phyloP scores from a whole-genome alignment of 371 early-diverging fungal species.

The Mucor circinelloides region DNA sequence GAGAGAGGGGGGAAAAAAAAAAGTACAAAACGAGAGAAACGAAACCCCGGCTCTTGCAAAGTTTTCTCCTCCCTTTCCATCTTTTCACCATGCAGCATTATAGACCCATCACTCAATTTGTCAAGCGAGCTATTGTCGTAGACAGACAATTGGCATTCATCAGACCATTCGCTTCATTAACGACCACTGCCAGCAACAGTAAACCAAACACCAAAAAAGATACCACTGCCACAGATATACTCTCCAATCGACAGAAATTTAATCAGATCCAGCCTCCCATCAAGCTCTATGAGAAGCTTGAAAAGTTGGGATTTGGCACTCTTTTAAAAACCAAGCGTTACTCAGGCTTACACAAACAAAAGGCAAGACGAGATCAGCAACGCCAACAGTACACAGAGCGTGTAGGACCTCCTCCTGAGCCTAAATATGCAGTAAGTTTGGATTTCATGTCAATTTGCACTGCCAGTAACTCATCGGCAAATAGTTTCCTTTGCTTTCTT shows the following conservation, averaged over 20 bases:
- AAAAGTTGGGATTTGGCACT: constrained; percentile 47
- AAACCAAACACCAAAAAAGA: background rate
- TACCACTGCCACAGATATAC: background rate
- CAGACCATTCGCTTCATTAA: background rate
- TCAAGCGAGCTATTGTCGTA: background rate
- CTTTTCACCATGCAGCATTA: constrained; percentile 5
- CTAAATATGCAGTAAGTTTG: constrained; percentile 32
- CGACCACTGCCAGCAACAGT: background rate
- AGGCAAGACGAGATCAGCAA: constrained; percentile 17
- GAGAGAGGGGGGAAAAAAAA: too few relatives aligned
- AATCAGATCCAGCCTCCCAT: constrained; percentile 44
- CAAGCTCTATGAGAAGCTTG: constrained; percentile 43
- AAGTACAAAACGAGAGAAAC: background rate
- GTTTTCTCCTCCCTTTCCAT: constrained; percentile 1
- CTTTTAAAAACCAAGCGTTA: constrained; percentile 44
- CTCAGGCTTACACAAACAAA: constrained; percentile 25
- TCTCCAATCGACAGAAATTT: constrained; percentile 53
- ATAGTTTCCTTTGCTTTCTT: constrained; percentile 61
- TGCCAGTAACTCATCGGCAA: background rate
- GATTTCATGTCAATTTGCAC: background rate
- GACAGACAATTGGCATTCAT: background rate
- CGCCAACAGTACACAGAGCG: constrained; percentile 13
- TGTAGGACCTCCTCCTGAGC: constrained; percentile 26
- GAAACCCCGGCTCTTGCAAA: background rate
- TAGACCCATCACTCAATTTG: background rate